Evolutionary conservation across 1,139 yeast species (phyloP).

Genomic region (Protomyces lactucae-debilis): DNA sequence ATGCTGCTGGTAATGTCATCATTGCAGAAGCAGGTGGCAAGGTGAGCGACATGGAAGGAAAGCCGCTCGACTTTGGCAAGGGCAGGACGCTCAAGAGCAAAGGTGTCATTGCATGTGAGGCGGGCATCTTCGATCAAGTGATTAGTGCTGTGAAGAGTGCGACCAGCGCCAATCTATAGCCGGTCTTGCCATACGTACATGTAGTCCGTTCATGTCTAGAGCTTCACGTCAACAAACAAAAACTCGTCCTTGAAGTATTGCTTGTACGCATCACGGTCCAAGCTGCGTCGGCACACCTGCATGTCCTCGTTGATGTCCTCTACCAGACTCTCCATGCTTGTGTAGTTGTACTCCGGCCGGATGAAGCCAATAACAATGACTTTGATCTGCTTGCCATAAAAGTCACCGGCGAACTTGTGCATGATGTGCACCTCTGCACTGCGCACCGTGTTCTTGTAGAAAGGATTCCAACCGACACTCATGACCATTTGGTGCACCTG

Average conservation of each 20-base stretch:
- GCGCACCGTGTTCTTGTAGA: conserved; percentile 68
- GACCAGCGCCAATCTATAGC: neutral
- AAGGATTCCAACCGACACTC: conserved; percentile 96
- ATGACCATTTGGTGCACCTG: conserved; percentile 79
- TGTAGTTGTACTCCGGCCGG: conserved; percentile 84
- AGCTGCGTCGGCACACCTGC: conserved; percentile 53
- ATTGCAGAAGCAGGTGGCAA: conserved; percentile 86
- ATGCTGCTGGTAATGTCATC: conserved; percentile 88
- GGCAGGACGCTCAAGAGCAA: conserved; percentile 77
- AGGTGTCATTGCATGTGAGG: conserved; percentile 71
- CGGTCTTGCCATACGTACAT: neutral
- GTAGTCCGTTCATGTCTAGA: neutral
- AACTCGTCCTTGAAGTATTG: conserved; percentile 21
- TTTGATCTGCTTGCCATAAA: conserved; percentile 75
- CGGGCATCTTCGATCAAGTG: conserved; percentile 21
- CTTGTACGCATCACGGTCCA: conserved; percentile 36
- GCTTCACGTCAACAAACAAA: neutral
- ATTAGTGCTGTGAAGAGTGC: conserved; percentile 19
- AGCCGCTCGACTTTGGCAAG: conserved; percentile 68
- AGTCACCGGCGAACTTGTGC: conserved; percentile 60
- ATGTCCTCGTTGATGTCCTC: conserved; percentile 81
- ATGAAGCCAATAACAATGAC: conserved; percentile 78
- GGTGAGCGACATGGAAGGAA: conserved; percentile 79
- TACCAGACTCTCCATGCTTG: conserved; percentile 66
- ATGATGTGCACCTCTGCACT: conserved; percentile 83